These are phyloP conservation scores for Chrysanthemum makinoi DNA, from an alignment of 129 eudicot species.

Conservation along the genomic window DNA sequence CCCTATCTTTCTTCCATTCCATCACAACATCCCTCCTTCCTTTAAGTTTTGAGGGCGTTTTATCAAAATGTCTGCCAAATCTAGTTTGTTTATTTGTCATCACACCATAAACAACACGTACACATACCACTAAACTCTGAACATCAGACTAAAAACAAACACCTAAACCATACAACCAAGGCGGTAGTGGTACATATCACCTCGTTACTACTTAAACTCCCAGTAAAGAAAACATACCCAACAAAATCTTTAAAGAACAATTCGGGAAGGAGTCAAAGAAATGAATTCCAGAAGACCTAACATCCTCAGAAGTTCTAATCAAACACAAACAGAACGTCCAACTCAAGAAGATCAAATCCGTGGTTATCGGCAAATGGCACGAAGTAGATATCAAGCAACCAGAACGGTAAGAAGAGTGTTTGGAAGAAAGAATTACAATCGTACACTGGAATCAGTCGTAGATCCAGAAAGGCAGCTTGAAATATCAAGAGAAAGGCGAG, in stretches of 20 bases:
- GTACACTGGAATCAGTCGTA: background rate
- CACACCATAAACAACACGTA: too few species aligned
- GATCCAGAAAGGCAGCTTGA: background rate
- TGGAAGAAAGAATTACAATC: background rate
- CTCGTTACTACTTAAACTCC: too few species aligned
- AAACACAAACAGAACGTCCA: background rate
- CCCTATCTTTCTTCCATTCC: too few species aligned
- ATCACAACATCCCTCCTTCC: too few species aligned
- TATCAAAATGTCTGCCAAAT: too few species aligned
- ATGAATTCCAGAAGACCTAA: background rate
- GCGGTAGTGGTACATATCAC: too few species aligned
- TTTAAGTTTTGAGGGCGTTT: too few species aligned
- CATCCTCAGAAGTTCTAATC: background rate
- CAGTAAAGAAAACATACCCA: background rate
- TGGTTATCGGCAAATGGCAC: background rate
- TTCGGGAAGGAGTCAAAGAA: background rate
- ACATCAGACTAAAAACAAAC: too few species aligned
- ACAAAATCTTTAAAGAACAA: background rate
- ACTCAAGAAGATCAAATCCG: background rate
- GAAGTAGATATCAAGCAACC: background rate
- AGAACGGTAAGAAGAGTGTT: background rate
- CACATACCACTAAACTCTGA: too few species aligned
- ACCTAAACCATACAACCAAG: too few species aligned
- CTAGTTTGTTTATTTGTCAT: too few species aligned
- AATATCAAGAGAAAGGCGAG: background rate